Conservation (phyloP, 441 rosid genomes). For the Erodium chrysanthum region DNA sequence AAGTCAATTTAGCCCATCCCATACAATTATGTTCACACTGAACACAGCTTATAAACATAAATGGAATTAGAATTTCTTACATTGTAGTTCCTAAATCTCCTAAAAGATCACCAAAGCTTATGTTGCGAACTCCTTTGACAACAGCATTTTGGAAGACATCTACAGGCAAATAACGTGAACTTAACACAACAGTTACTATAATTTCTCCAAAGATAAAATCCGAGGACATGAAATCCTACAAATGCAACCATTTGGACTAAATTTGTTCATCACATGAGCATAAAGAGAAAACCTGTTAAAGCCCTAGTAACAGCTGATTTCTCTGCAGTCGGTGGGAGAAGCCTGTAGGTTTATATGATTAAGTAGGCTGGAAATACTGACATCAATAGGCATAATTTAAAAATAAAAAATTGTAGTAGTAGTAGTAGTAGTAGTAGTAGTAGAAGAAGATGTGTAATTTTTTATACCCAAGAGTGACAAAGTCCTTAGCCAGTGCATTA, state of each 20-base stretch:
- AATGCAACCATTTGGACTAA: conserved; percentile 9
- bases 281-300: conserved; percentile 50
- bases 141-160: conserved; percentile 81
- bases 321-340: conserved; percentile 84
- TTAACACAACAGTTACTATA: conserved; percentile 14
- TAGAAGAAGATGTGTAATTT: conserved; percentile 7
- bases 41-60: conserved; percentile 9
- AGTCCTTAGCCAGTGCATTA: conserved; percentile 78
- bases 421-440: not conserved
- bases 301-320: conserved; percentile 75
- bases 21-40: too few species aligned
- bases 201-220: not conserved
- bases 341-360: conserved; percentile 33
- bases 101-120: conserved; percentile 86
- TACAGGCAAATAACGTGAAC: conserved; percentile 21
- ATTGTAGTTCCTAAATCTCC: conserved; percentile 84
- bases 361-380: conserved; percentile 9
- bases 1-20: not conserved
- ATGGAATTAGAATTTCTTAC: conserved; percentile 30
- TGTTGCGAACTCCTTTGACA: conserved; percentile 66
- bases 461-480: conserved; percentile 80
- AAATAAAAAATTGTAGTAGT: not conserved
- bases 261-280: conserved; percentile 12
- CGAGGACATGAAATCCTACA: conserved; percentile 14
- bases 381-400: not conserved